Evolutionary conservation across 2,329 filamentous ascomycete species (phyloP).

Genomic region (Rhinocladiella similis): DNA sequence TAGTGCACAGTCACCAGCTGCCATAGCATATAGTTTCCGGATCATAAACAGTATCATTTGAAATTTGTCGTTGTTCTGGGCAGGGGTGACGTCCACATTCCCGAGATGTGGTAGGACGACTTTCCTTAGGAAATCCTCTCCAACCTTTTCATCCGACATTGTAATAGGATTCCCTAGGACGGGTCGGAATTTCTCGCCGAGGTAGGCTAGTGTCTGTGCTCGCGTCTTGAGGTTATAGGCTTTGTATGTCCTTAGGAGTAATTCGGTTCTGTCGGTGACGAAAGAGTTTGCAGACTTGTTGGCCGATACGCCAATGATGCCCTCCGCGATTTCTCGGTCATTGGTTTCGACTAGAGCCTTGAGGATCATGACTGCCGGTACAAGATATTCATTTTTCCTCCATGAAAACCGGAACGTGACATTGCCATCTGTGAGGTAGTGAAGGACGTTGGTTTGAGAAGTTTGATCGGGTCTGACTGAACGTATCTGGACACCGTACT

Average conservation of each 20-base stretch:
- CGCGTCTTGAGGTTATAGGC: conserved; percentile 80
- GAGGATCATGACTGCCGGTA: conserved; percentile 93
- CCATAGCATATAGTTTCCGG: conserved; percentile 88
- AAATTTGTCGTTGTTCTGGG: conserved; percentile 89
- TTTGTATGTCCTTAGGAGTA: conserved; percentile 91
- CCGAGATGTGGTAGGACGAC: conserved; percentile 91
- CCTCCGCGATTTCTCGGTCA: conserved; percentile 92
- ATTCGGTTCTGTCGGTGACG: conserved; percentile 88
- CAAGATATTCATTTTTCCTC: conserved; percentile 95
- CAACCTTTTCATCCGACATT: conserved; percentile 83
- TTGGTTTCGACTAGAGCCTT: conserved; percentile 96
- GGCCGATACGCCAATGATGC: conserved; percentile 77
- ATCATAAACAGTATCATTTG: conserved; percentile 94
- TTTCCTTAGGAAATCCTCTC: conserved; percentile 84
- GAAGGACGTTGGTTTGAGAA: conserved; percentile 93
- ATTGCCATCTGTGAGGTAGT: conserved; percentile 94
- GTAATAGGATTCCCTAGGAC: conserved; percentile 82
- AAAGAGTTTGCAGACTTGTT: conserved; percentile 85
- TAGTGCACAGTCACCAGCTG: conserved; percentile 85
- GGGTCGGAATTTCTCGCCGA: conserved; percentile 87
- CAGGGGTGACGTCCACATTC: conserved; percentile 77
- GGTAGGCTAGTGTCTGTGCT: conserved; percentile 77
- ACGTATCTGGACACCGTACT: conserved; percentile 86
- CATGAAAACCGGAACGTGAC: conserved; percentile 97
- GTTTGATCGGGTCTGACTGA: conserved; percentile 96